A percentile compares a stretch with the other conserved stretches of the same genome.
phyloP scores from a whole-genome alignment of 1,139 yeast species.

The Pichia sp. region DNA sequence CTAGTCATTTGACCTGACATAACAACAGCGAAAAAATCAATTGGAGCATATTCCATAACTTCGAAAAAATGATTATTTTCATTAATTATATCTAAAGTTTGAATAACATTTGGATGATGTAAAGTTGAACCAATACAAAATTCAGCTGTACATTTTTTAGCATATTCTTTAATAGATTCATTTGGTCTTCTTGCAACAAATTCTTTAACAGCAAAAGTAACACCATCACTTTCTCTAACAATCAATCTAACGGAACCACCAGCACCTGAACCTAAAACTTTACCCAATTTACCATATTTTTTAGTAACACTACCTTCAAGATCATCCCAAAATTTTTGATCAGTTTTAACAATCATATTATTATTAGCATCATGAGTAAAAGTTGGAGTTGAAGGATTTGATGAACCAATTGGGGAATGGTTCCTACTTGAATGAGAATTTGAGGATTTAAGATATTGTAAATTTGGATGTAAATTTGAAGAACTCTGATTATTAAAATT shows the following conservation, averaged over 20 bases:
- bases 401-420: neutral
- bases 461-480: slow-evolving; percentile 1
- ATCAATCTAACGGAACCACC: slow-evolving; percentile 87
- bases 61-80: slow-evolving; percentile 84
- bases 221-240: slow-evolving; percentile 58
- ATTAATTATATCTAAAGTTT: slow-evolving; percentile 84
- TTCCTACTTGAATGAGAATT: neutral
- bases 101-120: slow-evolving; percentile 84
- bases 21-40: slow-evolving; percentile 87
- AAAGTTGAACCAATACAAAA: slow-evolving; percentile 90
- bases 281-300: slow-evolving; percentile 76
- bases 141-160: slow-evolving; percentile 90
- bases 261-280: slow-evolving; percentile 90
- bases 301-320: slow-evolving; percentile 53
- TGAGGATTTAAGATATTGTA: neutral
- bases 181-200: slow-evolving; percentile 70
- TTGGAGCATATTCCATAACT: slow-evolving; percentile 94
- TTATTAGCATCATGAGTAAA: slow-evolving; percentile 32
- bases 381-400: slow-evolving; percentile 27
- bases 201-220: slow-evolving; percentile 86
- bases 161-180: slow-evolving; percentile 80
- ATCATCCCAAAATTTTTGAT: slow-evolving; percentile 31
- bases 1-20: slow-evolving; percentile 90
- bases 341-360: slow-evolving; percentile 31
- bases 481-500: neutral